Conservation (phyloP, 768 basidiomycete species). For the Suillus americanus region DNA sequence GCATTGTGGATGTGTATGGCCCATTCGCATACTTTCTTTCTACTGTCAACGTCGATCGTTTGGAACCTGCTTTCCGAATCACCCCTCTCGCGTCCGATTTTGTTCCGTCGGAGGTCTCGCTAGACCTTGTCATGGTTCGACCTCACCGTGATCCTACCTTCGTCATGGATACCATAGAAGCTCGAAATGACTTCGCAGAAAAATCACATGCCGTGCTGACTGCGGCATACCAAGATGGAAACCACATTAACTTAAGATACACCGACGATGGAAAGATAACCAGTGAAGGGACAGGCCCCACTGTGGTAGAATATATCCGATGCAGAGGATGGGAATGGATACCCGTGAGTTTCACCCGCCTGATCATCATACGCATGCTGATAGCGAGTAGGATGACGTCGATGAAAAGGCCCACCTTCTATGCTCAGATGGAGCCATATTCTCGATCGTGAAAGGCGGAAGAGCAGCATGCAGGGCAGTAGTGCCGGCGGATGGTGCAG, state of each 20-base stretch:
- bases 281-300: conserved; percentile 43
- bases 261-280: conserved; percentile 40
- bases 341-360: conserved; percentile 53
- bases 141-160: conserved; percentile 62
- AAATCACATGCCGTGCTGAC: conserved; percentile 54
- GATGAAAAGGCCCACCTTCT: conserved; percentile 69
- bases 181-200: conserved; percentile 50
- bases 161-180: conserved; percentile 38
- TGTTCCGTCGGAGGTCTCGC: conserved; percentile 45
- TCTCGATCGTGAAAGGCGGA: conserved; percentile 60
- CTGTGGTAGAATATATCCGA: conserved; percentile 76
- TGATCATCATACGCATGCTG: background rate
- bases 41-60: conserved; percentile 78
- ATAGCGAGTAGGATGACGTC: conserved; percentile 45
- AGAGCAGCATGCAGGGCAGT: conserved; percentile 50
- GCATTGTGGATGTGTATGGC: conserved; percentile 55
- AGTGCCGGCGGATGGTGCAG: conserved; percentile 32
- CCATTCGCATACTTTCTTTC: conserved; percentile 88
- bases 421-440: conserved; percentile 79
- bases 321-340: conserved; percentile 85
- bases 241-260: conserved; percentile 66
- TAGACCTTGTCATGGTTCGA: conserved; percentile 77
- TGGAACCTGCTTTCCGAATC: conserved; percentile 83
- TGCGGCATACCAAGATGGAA: conserved; percentile 77
- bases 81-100: conserved; percentile 55